Evolutionary conservation across 2,329 filamentous ascomycete genomes (phyloP).

Genomic region (Fusarium sp.): DNA sequence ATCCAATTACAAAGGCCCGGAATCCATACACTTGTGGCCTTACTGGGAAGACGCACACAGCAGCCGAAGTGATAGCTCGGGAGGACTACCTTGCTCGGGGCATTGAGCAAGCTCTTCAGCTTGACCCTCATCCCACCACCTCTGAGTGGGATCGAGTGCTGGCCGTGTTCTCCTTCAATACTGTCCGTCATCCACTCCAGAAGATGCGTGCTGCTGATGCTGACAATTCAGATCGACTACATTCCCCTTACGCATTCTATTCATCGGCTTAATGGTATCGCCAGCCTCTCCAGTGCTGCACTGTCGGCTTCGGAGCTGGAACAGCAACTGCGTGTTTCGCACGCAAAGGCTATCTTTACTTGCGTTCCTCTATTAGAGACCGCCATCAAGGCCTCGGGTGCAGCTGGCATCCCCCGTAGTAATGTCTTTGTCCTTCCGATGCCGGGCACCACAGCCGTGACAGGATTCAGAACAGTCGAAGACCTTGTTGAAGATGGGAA

Average conservation of each 20-base stretch:
- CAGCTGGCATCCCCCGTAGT: constrained; percentile 67
- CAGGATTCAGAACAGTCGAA: constrained; percentile 68
- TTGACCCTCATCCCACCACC: constrained; percentile 73
- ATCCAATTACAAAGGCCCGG: constrained; percentile 67
- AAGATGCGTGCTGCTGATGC: constrained; percentile 24
- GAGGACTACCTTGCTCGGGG: constrained; percentile 72
- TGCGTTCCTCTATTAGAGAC: constrained; percentile 70
- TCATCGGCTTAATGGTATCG: constrained; percentile 75
- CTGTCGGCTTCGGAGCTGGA: constrained; percentile 75
- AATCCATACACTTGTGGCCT: constrained; percentile 81
- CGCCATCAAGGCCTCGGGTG: constrained; percentile 69
- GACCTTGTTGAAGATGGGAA: constrained; percentile 70
- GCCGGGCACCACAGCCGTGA: constrained; percentile 52
- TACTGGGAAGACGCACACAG: constrained; percentile 71
- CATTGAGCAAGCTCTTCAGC: constrained; percentile 69
- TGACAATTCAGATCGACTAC: constrained; percentile 70
- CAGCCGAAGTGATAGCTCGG: constrained; percentile 68
- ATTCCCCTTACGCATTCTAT: constrained; percentile 76
- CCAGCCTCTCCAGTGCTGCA: constrained; percentile 76
- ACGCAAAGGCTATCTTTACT: constrained; percentile 75
- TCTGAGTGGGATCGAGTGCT: constrained; percentile 85
- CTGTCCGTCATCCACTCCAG: constrained; percentile 54
- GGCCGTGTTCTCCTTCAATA: constrained; percentile 79
- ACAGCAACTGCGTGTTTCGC: constrained; percentile 74
- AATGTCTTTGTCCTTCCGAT: constrained; percentile 75